phyloP scores from a whole-genome alignment of 2,329 filamentous ascomycete genomes.

The Thielaviopsis euricoi region DNA sequence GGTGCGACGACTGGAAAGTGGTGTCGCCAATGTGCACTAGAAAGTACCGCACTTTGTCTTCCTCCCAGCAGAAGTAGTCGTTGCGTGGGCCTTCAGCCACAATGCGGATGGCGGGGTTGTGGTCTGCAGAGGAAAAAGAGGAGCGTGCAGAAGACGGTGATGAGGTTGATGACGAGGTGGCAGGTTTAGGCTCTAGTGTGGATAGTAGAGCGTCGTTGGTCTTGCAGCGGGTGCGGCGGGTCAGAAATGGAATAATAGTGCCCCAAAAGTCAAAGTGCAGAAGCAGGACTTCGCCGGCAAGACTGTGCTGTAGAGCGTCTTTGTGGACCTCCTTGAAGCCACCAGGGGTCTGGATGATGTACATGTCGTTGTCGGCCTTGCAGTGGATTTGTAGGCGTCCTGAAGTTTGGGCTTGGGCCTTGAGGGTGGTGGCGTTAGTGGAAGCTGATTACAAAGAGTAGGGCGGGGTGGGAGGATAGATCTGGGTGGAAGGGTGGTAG shows the following conservation, averaged over 20 bases:
- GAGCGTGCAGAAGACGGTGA: background rate
- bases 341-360: slow-evolving; percentile 7
- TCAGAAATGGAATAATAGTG: background rate
- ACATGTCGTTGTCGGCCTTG: slow-evolving; percentile 5
- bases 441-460: too few relatives aligned
- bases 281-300: slow-evolving; percentile 4
- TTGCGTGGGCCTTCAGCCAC: slow-evolving; percentile 8
- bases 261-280: slow-evolving; percentile 9
- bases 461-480: too few relatives aligned
- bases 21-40: slow-evolving; percentile 7
- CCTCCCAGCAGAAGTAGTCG: slow-evolving; percentile 10
- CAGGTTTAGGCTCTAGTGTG: too few relatives aligned
- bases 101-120: slow-evolving; percentile 1
- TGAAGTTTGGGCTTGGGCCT: background rate
- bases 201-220: background rate
- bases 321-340: slow-evolving; percentile 6
- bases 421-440: background rate
- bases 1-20: slow-evolving; percentile 8
- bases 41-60: slow-evolving; percentile 11
- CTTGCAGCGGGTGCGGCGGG: background rate
- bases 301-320: background rate
- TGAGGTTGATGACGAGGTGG: too few relatives aligned
- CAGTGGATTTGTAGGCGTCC: slow-evolving; percentile 6
- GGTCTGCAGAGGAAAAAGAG: background rate
- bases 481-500: too few relatives aligned